Percentiles rank a stretch among this genome's conserved stretches.
Conservation (phyloP, 163 green algal species). For the Coccomyxa subellipsoidea region DNA sequence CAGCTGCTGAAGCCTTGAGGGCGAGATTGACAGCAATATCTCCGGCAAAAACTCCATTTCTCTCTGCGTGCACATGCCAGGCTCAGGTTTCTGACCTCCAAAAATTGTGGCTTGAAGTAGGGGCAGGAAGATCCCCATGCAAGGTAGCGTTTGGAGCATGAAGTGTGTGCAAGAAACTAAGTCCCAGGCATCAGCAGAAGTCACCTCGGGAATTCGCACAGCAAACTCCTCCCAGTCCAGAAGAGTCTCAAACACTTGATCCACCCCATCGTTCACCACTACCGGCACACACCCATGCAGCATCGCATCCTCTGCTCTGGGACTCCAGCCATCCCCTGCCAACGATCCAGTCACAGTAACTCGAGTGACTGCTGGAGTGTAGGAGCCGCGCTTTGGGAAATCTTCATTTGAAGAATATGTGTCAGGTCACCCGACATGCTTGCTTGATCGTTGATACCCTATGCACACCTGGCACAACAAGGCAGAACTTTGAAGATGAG, state of each 20-base stretch:
- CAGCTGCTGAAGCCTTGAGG: not conserved
- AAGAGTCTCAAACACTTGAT: slow-evolving; percentile 38
- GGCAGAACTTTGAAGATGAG: not conserved
- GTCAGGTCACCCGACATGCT: not conserved
- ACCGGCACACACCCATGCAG: slow-evolving; percentile 67
- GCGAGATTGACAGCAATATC: not conserved
- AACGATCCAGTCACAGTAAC: no score
- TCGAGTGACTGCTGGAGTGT: no score
- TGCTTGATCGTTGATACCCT: not conserved
- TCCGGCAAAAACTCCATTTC: not conserved
- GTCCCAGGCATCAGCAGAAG: not conserved
- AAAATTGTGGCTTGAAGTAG: no score
- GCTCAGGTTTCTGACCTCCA: no score
- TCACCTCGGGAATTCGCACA: not conserved
- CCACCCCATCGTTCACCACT: slow-evolving; percentile 49
- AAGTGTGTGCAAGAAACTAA: not conserved
- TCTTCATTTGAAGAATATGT: not conserved
- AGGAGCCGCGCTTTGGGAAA: no score
- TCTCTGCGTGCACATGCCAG: slow-evolving; percentile 10
- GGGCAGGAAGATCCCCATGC: no score
- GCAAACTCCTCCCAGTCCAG: slow-evolving; percentile 11
- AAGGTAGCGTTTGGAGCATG: no score
- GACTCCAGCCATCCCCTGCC: slow-evolving; percentile 43
- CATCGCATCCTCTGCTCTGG: slow-evolving; percentile 41
- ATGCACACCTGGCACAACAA: not conserved